phyloP scores from a whole-genome alignment of 73 alveolate species.

The Paramecium tetraurelia region DNA sequence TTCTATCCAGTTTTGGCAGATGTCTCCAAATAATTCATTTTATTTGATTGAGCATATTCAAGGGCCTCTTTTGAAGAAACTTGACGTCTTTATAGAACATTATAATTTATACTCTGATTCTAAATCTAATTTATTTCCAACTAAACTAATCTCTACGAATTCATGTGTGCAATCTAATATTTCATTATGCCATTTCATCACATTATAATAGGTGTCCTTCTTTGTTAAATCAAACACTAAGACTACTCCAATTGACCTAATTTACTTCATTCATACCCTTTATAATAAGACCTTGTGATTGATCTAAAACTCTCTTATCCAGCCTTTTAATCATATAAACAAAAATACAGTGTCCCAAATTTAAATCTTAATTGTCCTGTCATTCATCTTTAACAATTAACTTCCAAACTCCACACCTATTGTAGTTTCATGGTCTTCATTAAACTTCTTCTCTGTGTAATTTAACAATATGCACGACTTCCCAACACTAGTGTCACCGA shows the following conservation, averaged over 20 bases:
- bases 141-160: slow-evolving; percentile 66
- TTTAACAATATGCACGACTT: slow-evolving; percentile 62
- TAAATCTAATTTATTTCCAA: slow-evolving; percentile 79
- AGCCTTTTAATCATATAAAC: slow-evolving; percentile 57
- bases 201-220: slow-evolving; percentile 59
- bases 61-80: slow-evolving; percentile 78
- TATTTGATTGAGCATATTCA: slow-evolving; percentile 71
- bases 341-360: slow-evolving; percentile 62
- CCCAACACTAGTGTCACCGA: slow-evolving; percentile 68
- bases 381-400: slow-evolving; percentile 51
- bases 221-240: slow-evolving; percentile 75
- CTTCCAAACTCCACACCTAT: slow-evolving; percentile 77
- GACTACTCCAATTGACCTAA: slow-evolving; percentile 65
- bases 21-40: slow-evolving; percentile 73
- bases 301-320: slow-evolving; percentile 75
- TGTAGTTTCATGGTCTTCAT: slow-evolving; percentile 68
- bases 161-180: slow-evolving; percentile 69
- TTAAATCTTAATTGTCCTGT: slow-evolving; percentile 55
- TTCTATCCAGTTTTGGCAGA: slow-evolving; percentile 79
- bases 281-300: slow-evolving; percentile 67
- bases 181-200: slow-evolving; percentile 68
- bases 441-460: slow-evolving; percentile 65
- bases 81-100: slow-evolving; percentile 63
- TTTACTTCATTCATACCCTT: slow-evolving; percentile 46
- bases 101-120: slow-evolving; percentile 7